These are phyloP conservation scores for Paecilomyces sp. DNA, from an alignment of 2,329 filamentous ascomycete species.

Conservation along the genomic window DNA sequence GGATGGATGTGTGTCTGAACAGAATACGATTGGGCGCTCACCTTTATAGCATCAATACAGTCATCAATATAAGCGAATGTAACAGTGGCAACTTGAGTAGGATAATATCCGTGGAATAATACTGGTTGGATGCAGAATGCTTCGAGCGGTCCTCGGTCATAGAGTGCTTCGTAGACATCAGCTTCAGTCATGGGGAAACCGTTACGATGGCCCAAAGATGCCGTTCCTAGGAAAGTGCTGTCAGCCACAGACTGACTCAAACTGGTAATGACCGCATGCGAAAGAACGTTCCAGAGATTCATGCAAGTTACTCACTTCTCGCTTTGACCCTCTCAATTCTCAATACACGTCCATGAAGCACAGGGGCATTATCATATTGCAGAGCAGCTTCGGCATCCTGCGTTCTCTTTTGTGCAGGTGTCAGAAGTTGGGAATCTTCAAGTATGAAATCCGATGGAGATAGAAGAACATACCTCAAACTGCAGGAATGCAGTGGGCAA, in stretches of 20 bases:
- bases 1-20: not conserved
- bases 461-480: constrained; percentile 19
- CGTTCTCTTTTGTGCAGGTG: constrained; percentile 12
- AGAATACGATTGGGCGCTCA: constrained; percentile 4
- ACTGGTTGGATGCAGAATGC: constrained; percentile 6
- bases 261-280: not conserved
- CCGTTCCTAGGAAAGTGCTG: constrained; percentile 9
- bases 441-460: not conserved
- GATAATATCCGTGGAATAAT: not conserved
- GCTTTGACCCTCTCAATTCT: constrained; percentile 14
- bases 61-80: constrained; percentile 18
- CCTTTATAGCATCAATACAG: constrained; percentile 17
- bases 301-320: constrained; percentile 8
- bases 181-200: constrained; percentile 5
- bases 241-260: not conserved
- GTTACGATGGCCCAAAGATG: constrained; percentile 10
- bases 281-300: not conserved
- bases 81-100: constrained; percentile 10
- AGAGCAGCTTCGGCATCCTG: constrained; percentile 21
- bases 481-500: constrained; percentile 33
- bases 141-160: constrained; percentile 10
- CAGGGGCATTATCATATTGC: constrained; percentile 1
- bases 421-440: not conserved
- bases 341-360: constrained; percentile 12
- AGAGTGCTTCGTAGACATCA: constrained; percentile 6